Evolutionary conservation across 106 monocot genomes (phyloP).

Genomic region (Dactylorhiza incarnata): DNA sequence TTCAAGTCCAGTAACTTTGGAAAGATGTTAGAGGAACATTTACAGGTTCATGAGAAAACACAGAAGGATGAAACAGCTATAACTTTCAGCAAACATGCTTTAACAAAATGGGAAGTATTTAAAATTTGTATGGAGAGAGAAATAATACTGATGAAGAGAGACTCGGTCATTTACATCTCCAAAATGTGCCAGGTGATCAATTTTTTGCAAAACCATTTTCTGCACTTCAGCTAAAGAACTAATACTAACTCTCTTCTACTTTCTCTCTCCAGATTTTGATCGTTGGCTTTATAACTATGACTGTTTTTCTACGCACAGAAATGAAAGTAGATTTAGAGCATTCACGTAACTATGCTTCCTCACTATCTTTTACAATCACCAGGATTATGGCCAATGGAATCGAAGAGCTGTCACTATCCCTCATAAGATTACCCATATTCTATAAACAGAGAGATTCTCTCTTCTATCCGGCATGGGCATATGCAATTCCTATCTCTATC

Average conservation of each 20-base stretch:
- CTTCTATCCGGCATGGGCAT: constrained; percentile 35
- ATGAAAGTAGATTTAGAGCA: constrained; percentile 9
- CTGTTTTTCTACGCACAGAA: constrained; percentile 15
- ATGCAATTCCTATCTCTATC: constrained; percentile 12
- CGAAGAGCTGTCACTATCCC: constrained; percentile 14
- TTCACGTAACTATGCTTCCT: constrained; percentile 8
- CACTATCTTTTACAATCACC: constrained; percentile 16
- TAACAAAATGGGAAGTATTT: constrained; percentile 16
- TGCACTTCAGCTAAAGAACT: neutral
- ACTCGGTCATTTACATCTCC: constrained; percentile 2
- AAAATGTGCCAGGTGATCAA: constrained; percentile 3
- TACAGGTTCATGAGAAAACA: neutral
- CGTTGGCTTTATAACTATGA: constrained; percentile 23
- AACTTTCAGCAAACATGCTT: neutral
- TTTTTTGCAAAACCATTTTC: neutral
- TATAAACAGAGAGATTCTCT: constrained; percentile 25
- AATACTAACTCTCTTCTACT: neutral
- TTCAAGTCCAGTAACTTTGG: constrained; percentile 2
- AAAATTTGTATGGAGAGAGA: constrained; percentile 16
- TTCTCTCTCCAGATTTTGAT: constrained; percentile 1
- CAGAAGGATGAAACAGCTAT: neutral
- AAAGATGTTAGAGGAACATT: constrained; percentile 11
- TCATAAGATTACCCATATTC: constrained; percentile 16
- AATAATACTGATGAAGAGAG: constrained; percentile 13
- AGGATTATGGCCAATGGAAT: constrained; percentile 17